Percentiles rank a stretch among this genome's conserved stretches.
Conservation (phyloP, 768 basidiomycete species). For the Xanthoconium purpureum region DNA sequence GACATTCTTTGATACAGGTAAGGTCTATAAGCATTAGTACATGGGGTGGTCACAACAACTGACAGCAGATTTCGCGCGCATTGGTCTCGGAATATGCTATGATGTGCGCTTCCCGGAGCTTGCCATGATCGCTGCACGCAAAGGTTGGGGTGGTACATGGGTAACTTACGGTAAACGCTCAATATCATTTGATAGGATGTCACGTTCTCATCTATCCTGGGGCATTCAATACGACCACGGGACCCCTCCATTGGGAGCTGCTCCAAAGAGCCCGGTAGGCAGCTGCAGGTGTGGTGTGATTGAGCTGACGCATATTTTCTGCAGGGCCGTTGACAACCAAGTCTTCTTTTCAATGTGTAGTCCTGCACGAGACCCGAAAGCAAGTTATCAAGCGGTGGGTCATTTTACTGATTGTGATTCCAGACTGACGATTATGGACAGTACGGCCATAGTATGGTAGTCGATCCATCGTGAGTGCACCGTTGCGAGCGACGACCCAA, state of each 20-base stretch:
- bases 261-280: slow-evolving; percentile 77
- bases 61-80: slow-evolving; percentile 83
- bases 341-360: slow-evolving; percentile 96
- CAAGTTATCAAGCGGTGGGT: slow-evolving; percentile 85
- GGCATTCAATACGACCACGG: slow-evolving; percentile 95
- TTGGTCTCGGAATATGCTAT: slow-evolving; percentile 96
- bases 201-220: slow-evolving; percentile 88
- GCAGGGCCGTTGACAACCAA: slow-evolving; percentile 93
- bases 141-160: slow-evolving; percentile 47
- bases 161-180: neutral
- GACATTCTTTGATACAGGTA: slow-evolving; percentile 88
- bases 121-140: slow-evolving; percentile 84
- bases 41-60: neutral
- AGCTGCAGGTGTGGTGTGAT: neutral
- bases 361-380: slow-evolving; percentile 79
- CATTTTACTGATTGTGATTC: neutral
- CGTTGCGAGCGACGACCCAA: neutral
- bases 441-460: slow-evolving; percentile 90
- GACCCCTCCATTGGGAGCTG: slow-evolving; percentile 94
- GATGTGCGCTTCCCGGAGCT: slow-evolving; percentile 95
- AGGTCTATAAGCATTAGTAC: neutral
- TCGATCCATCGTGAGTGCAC: slow-evolving; percentile 77
- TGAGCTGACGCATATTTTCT: slow-evolving; percentile 8
- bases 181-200: slow-evolving; percentile 52
- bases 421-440: slow-evolving; percentile 25